These are phyloP conservation scores for Suhomyces wounanorum DNA, from an alignment of 1,139 yeast genomes.

Conservation along the genomic window DNA sequence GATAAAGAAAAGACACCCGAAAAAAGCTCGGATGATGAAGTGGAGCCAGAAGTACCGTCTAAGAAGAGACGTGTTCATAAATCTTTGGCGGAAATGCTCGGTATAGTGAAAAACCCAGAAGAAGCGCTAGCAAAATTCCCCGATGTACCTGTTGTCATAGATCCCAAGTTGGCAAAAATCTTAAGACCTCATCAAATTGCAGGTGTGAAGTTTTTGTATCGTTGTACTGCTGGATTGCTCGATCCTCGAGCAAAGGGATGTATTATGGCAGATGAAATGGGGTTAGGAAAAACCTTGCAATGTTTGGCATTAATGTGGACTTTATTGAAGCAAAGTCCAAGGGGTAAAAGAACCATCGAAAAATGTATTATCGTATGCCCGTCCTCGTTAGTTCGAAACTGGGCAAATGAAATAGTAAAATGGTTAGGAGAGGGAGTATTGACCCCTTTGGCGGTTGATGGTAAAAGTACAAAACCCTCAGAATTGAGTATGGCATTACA, in stretches of 20 bases:
- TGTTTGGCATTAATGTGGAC: constrained; percentile 96
- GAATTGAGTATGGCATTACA: constrained; percentile 71
- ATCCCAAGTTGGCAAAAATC: constrained; percentile 81
- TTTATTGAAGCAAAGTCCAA: constrained; percentile 82
- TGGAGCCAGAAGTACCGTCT: constrained; percentile 18
- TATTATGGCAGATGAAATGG: constrained; percentile 99
- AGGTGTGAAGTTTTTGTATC: constrained; percentile 86
- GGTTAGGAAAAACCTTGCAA: constrained; percentile 92
- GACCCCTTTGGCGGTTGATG: constrained; percentile 90
- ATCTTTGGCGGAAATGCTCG: constrained; percentile 79
- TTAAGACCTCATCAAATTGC: constrained; percentile 96
- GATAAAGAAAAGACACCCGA: constrained; percentile 32
- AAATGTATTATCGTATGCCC: constrained; percentile 96
- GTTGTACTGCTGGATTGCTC: constrained; percentile 87
- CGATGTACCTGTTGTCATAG: constrained; percentile 94
- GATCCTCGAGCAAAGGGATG: constrained; percentile 92
- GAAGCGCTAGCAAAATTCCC: constrained; percentile 57
- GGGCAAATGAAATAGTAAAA: constrained; percentile 96
- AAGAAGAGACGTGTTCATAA: constrained; percentile 52
- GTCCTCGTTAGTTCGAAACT: constrained; percentile 86
- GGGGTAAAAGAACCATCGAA: constrained; percentile 81
- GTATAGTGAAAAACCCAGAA: constrained; percentile 58
- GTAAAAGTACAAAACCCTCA: constrained; percentile 68
- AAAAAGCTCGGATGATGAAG: constrained; percentile 21
- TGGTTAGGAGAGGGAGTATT: constrained; percentile 94